Percentiles rank a stretch among this genome's conserved stretches.
Evolutionary conservation across 495 filamentous ascomycete species (phyloP).

Genomic region (Xylaria venustula): DNA sequence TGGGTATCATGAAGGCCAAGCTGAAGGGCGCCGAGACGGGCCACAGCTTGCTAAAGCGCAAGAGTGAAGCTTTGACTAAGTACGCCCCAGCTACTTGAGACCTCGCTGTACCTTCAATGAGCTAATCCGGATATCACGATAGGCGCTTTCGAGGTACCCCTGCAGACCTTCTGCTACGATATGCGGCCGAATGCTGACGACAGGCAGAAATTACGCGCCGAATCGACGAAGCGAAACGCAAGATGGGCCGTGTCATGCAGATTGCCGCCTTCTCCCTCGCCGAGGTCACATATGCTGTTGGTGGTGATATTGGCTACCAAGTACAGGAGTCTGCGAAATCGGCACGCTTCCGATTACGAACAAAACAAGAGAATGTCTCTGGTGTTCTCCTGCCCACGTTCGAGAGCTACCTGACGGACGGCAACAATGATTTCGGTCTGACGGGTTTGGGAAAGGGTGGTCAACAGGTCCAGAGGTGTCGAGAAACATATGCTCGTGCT

Average conservation of each 20-base stretch:
- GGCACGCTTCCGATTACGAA: constrained; percentile 86
- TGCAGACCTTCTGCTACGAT: not conserved
- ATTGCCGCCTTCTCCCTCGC: constrained; percentile 97
- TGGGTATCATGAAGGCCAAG: constrained; percentile 97
- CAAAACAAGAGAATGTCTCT: constrained; percentile 97
- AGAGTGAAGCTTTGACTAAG: constrained; percentile 92
- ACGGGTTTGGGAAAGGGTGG: constrained; percentile 96
- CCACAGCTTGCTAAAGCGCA: constrained; percentile 83
- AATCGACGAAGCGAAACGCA: constrained; percentile 98
- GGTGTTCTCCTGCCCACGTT: constrained; percentile 92
- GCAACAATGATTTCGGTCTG: constrained; percentile 93
- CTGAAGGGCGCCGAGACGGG: constrained; percentile 94
- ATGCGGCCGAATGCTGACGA: constrained; percentile 10
- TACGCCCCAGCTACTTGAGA: constrained; percentile 38
- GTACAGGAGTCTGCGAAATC: constrained; percentile 93
- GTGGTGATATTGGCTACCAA: constrained; percentile 93
- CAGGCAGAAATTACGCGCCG: constrained; percentile 83
- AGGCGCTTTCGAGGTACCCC: constrained; percentile 80
- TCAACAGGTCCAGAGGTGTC: constrained; percentile 90
- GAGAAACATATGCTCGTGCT: constrained; percentile 95
- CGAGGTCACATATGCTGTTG: constrained; percentile 96
- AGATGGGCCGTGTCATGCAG: constrained; percentile 99
- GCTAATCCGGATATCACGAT: constrained; percentile 12
- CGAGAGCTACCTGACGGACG: constrained; percentile 81
- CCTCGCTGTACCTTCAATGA: not conserved